A percentile compares a stretch with the other conserved stretches of the same genome.
Conservation (phyloP, 1,284 basidiomycete species). For the Agroathelia rolfsii region DNA sequence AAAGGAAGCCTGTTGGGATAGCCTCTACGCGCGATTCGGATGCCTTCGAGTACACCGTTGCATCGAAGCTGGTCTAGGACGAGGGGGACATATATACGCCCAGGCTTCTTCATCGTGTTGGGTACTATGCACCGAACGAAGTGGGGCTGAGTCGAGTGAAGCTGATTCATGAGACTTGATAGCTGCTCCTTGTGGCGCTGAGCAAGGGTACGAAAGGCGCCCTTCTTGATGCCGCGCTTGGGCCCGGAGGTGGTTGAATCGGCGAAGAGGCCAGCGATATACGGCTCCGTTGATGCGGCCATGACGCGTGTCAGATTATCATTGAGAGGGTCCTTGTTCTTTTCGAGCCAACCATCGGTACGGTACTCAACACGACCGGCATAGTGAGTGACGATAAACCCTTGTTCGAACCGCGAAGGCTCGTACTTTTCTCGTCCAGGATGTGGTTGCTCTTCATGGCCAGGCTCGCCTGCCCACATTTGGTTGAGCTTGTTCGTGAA, state of each 20-base stretch:
- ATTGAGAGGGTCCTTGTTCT: conserved; percentile 99
- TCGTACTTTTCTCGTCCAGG: conserved; percentile 79
- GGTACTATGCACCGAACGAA: conserved; percentile 99
- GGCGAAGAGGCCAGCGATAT: conserved; percentile 77
- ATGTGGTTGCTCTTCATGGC: conserved; percentile 47
- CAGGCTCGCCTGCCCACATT: conserved; percentile 50
- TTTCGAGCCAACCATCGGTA: conserved; percentile 96
- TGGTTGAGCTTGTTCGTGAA: conserved; percentile 89
- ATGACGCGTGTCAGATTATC: conserved; percentile 92
- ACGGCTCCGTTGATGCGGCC: conserved; percentile 74
- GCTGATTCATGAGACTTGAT: conserved; percentile 83
- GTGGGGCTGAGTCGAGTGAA: conserved; percentile 93
- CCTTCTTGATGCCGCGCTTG: conserved; percentile 82
- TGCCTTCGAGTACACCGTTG: conserved; percentile 98
- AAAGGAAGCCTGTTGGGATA: conserved; percentile 97
- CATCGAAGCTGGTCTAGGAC: conserved; percentile 96
- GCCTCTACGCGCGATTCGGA: conserved; percentile 93
- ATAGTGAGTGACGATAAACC: conserved; percentile 95
- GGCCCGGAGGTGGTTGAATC: conserved; percentile 35
- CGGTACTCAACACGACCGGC: conserved; percentile 96
- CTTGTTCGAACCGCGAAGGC: conserved; percentile 83
- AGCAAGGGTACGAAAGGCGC: conserved; percentile 92
- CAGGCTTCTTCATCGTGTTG: conserved; percentile 87
- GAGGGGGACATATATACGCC: conserved; percentile 86
- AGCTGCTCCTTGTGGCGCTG: conserved; percentile 98